These are phyloP conservation scores for Raphanus sativus DNA, from an alignment of 345 rosid genomes.

Conservation along the genomic window DNA sequence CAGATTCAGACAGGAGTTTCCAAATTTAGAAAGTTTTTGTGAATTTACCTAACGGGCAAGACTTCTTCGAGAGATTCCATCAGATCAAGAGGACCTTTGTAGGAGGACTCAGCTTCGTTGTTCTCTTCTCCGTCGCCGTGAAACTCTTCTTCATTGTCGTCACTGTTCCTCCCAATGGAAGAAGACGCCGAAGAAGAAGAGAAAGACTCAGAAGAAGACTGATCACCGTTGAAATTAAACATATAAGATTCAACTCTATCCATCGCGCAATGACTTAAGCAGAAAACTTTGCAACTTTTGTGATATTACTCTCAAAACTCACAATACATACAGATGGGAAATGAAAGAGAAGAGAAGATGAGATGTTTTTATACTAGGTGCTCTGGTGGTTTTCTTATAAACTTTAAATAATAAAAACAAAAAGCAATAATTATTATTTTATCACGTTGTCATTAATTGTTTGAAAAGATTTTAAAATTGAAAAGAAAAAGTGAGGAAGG, in stretches of 20 bases:
- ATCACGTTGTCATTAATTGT: slow-evolving; percentile 22
- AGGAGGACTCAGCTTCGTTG: slow-evolving; percentile 62
- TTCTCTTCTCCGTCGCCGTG: slow-evolving; percentile 43
- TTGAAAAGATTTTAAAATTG: background rate
- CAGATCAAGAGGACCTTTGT: slow-evolving; percentile 51
- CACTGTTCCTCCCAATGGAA: slow-evolving; percentile 70
- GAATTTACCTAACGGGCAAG: slow-evolving; percentile 55
- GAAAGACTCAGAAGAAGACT: slow-evolving; percentile 32
- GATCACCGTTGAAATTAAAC: slow-evolving; percentile 20
- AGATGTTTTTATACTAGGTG: slow-evolving; percentile 30
- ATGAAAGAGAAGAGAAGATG: slow-evolving; percentile 22
- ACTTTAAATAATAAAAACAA: slow-evolving; percentile 15
- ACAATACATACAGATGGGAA: slow-evolving; percentile 1
- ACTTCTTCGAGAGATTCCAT: slow-evolving; percentile 66
- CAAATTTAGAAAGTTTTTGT: background rate
- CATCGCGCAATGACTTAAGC: slow-evolving; percentile 35
- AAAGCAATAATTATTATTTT: background rate
- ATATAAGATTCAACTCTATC: slow-evolving; percentile 38
- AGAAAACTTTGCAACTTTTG: background rate
- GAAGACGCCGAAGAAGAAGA: slow-evolving; percentile 46
- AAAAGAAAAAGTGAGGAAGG: background rate
- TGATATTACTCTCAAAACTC: background rate
- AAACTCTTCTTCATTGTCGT: slow-evolving; percentile 38
- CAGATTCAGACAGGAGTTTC: background rate
- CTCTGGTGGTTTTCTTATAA: slow-evolving; percentile 4